These are phyloP conservation scores for Rhodosporidiobolus odoratus DNA, from an alignment of 768 basidiomycete species.

Conservation along the genomic window DNA sequence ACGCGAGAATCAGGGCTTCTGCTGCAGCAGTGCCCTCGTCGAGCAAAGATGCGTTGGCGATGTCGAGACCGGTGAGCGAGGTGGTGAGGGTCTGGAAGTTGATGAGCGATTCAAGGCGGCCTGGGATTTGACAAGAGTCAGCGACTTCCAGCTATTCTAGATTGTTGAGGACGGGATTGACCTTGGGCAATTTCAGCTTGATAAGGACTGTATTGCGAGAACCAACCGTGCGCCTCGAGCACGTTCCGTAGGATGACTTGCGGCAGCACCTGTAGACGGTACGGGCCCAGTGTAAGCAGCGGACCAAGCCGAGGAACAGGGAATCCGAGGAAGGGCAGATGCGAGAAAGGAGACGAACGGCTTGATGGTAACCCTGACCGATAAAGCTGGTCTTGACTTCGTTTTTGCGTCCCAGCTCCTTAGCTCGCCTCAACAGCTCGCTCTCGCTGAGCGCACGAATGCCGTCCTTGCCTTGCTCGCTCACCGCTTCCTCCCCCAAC, in stretches of 20 bases:
- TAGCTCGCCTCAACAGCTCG: slow-evolving; percentile 69
- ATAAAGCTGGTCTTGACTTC: slow-evolving; percentile 85
- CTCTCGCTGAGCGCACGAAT: slow-evolving; percentile 64
- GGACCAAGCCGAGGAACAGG: not conserved
- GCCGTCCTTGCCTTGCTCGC: slow-evolving; percentile 60
- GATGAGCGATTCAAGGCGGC: slow-evolving; percentile 89
- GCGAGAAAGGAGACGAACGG: slow-evolving; percentile 49
- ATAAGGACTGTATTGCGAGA: slow-evolving; percentile 55
- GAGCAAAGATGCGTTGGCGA: slow-evolving; percentile 89
- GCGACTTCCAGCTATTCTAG: no score
- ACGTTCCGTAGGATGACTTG: slow-evolving; percentile 42
- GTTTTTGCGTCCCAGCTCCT: slow-evolving; percentile 70
- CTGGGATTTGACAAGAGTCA: slow-evolving; percentile 47
- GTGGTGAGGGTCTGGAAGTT: slow-evolving; percentile 96
- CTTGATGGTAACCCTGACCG: slow-evolving; percentile 72
- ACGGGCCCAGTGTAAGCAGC: not conserved
- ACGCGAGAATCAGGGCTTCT: slow-evolving; percentile 80
- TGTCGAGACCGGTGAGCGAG: slow-evolving; percentile 88
- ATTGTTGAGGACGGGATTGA: slow-evolving; percentile 44
- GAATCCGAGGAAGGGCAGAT: not conserved
- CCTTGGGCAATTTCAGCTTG: slow-evolving; percentile 95
- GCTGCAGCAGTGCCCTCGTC: slow-evolving; percentile 58
- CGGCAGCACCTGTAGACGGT: slow-evolving; percentile 28
- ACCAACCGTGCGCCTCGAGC: slow-evolving; percentile 92
- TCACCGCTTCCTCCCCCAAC: slow-evolving; percentile 56